These are phyloP conservation scores for Notholithocarpus densiflorus DNA, from an alignment of 306 rosid genomes.

Conservation along the genomic window DNA sequence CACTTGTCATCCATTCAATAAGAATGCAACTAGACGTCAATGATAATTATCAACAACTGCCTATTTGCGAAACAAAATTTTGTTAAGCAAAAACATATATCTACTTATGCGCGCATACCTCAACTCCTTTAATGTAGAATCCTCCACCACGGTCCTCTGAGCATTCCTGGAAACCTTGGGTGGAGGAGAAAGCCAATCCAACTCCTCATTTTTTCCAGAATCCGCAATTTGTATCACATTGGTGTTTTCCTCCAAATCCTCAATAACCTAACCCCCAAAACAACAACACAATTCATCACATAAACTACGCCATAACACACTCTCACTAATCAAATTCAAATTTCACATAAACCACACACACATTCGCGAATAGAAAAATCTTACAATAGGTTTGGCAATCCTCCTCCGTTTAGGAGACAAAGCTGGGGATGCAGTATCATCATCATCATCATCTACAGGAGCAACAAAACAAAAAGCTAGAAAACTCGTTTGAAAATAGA, in stretches of 20 bases:
- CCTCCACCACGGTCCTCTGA: constrained; percentile 28
- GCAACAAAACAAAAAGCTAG: neutral
- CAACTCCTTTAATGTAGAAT: constrained; percentile 66
- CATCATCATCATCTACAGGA: constrained; percentile 48
- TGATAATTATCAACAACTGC: neutral
- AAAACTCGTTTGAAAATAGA: neutral
- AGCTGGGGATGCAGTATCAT: constrained; percentile 16
- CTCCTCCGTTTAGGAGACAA: constrained; percentile 38
- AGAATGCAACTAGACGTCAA: neutral
- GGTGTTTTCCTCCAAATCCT: constrained; percentile 21
- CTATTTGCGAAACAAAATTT: neutral
- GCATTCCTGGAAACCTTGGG: constrained; percentile 49
- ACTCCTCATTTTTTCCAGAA: constrained; percentile 54
- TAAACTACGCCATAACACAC: neutral
- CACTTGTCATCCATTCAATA: neutral
- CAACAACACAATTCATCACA: neutral
- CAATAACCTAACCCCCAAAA: constrained; percentile 41
- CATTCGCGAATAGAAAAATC: neutral
- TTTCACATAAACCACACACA: neutral
- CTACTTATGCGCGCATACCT: constrained; percentile 42
- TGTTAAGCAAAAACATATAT: neutral
- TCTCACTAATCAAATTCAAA: neutral
- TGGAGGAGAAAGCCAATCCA: constrained; percentile 94
- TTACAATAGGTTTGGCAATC: constrained; percentile 26
- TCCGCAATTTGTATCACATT: constrained; percentile 31